Evolutionary conservation across 305 asterid genomes (phyloP).

Genomic region (Fraxinus angustifolia): DNA sequence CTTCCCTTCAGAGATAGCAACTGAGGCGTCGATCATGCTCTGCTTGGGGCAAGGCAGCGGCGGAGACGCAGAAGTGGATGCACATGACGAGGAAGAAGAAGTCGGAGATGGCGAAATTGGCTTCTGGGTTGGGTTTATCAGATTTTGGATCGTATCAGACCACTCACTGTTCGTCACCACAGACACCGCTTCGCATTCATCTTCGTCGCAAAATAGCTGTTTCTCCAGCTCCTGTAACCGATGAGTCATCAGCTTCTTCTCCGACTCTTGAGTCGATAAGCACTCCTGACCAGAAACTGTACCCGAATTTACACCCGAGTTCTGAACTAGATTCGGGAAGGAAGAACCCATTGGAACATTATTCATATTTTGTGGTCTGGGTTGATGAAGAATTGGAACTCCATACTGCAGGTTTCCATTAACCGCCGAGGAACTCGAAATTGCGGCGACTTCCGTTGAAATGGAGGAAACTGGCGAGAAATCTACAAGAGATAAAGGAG

Average conservation of each 20-base stretch:
- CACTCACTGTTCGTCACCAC: constrained; percentile 69
- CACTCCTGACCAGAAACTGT: constrained; percentile 17
- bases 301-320: constrained; percentile 7
- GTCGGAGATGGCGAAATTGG: constrained; percentile 61
- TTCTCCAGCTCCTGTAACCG: constrained; percentile 75
- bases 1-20: constrained; percentile 59
- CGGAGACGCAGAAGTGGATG: constrained; percentile 68
- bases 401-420: constrained; percentile 37
- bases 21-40: constrained; percentile 54
- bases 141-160: constrained; percentile 61
- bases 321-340: constrained; percentile 32
- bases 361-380: constrained; percentile 29
- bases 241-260: constrained; percentile 56
- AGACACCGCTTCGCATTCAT: constrained; percentile 44
- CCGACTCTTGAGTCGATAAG: constrained; percentile 31
- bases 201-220: constrained; percentile 72
- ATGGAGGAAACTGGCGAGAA: constrained; percentile 39
- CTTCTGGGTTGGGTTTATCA: constrained; percentile 37
- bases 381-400: constrained; percentile 42
- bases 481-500: constrained; percentile 58
- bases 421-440: constrained; percentile 29
- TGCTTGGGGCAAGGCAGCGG: constrained; percentile 52
- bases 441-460: constrained; percentile 36
- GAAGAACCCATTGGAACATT: constrained; percentile 30
- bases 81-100: constrained; percentile 68